Evolutionary conservation across 495 filamentous ascomycete species (phyloP).

Genomic region (Aspergillus carlsbadensis): DNA sequence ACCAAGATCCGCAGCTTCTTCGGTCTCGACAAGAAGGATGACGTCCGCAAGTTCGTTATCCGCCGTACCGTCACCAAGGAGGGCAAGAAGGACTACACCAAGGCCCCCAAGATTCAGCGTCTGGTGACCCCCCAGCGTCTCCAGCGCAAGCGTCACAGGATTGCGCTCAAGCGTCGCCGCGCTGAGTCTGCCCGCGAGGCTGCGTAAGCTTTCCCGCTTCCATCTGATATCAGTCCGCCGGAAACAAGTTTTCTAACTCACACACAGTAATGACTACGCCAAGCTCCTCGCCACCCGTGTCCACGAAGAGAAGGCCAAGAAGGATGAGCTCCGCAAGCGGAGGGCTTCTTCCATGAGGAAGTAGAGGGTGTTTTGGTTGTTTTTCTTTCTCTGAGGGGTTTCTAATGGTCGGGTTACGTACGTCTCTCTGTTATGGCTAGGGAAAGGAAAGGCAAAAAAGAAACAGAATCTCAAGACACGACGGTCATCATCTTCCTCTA

Average conservation of each 20-base stretch:
- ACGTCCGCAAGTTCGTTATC: conserved; percentile 99
- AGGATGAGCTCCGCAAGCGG: conserved; percentile 90
- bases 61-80: conserved; percentile 97
- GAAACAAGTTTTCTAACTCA: conserved; percentile 33
- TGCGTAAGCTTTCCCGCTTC: conserved; percentile 68
- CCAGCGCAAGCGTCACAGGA: conserved; percentile 97
- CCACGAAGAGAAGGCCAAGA: conserved; percentile 86
- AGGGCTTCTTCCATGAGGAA: conserved; percentile 94
- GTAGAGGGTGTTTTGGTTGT: conserved; percentile 52
- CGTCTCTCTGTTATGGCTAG: conserved; percentile 30
- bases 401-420: conserved; percentile 37
- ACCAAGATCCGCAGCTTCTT: conserved; percentile 99
- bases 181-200: conserved; percentile 95
- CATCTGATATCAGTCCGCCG: not conserved
- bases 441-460: conserved; percentile 24
- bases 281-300: conserved; percentile 93
- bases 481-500: not conserved
- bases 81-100: conserved; percentile 97
- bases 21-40: conserved; percentile 98
- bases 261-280: conserved; percentile 76
- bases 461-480: conserved; percentile 12
- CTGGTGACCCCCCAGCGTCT: conserved; percentile 99
- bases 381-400: conserved; percentile 26
- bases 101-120: conserved; percentile 98
- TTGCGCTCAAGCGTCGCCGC: conserved; percentile 96